Base-by-base conservation (phyloP, 2,329 filamentous ascomycete genomes). In the Diplodia sapinea region DNA sequence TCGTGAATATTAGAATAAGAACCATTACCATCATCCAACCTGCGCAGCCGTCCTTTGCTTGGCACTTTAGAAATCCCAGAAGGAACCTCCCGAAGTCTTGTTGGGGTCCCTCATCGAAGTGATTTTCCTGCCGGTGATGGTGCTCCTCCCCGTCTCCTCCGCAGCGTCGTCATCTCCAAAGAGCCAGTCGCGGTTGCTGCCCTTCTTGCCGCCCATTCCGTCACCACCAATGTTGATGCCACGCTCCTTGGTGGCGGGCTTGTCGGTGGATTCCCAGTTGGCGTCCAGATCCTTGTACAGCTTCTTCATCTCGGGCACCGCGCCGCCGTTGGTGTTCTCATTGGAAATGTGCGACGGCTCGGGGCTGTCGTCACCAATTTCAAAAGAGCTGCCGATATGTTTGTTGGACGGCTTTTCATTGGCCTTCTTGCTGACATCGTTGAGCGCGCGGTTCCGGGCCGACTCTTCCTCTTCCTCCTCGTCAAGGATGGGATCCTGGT, bases 341-440 rank as follows among this genome's bases (percentile, higher is more conserved):
- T 74, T 77, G 11, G 73, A 70, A 31, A 67, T 68, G 59, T 68
- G 57, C 0, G 64, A 66, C n/a, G 57, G 67, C 50, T 80, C 81
- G 40, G 88, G 87, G 69, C 88, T 87, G 50, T 88, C 83, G 76
- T 96, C 93, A 7, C 85, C 84, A 82, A 96, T 89, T 63, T 84
- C 84, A 82, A 93, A 97, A 73, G 97, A 92, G 23, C 88, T 79
- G 59, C 89, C 88, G 72, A 96, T 94, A 76, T 92, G 87, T 79
- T 94, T 92, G 74, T 84, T 85, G 66, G 92, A 90, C 77, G 89
- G 87, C 74, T 89, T 87, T 68, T 89, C 84, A 78, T 94, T 92
- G 72, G 90, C 89, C 65, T 88, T 83, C 75, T 92, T 93, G 69
- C 90, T 91, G 67, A 92, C 87, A 73, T 89, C 88, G 59, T 85